Percentiles rank a stretch among this genome's conserved stretches.
These are phyloP conservation scores for Chlamydomonas sphaeroides DNA, from an alignment of 139 green algal genomes.

Conservation along the genomic window DNA sequence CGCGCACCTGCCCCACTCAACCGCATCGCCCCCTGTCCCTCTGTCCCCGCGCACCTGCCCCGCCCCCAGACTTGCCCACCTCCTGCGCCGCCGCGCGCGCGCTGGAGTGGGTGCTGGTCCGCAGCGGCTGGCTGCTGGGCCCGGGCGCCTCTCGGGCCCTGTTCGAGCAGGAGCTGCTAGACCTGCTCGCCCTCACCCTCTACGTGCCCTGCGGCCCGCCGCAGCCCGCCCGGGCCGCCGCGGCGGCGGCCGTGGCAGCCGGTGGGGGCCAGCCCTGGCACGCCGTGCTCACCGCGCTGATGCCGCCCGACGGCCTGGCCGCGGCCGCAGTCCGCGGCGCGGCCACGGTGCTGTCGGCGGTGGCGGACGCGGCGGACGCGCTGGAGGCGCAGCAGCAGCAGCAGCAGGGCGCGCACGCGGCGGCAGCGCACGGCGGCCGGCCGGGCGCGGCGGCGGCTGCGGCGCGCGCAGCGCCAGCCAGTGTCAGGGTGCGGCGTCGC, in stretches of 20 bases:
- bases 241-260: no score
- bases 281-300: neutral
- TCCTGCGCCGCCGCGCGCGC: conserved; percentile 8
- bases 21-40: no score
- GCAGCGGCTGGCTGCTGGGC: conserved; percentile 2
- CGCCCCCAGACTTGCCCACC: conserved; percentile 5
- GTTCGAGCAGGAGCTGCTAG: conserved; percentile 41
- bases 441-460: no score
- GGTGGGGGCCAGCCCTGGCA: conserved; percentile 4
- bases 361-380: conserved; percentile 31
- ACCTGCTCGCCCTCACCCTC: conserved; percentile 39
- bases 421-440: no score
- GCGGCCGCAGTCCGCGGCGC: conserved; percentile 40
- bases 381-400: neutral
- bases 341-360: conserved; percentile 25
- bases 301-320: conserved; percentile 7
- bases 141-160: neutral
- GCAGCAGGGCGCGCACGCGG: no score
- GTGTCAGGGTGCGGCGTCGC: no score
- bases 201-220: conserved; percentile 23
- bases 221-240: neutral
- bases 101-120: conserved; percentile 43
- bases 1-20: no score
- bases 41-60: no score
- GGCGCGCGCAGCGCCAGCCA: no score